Base-by-base conservation (phyloP, 2,329 filamentous ascomycete species). In the Pyrenophora teres region DNA sequence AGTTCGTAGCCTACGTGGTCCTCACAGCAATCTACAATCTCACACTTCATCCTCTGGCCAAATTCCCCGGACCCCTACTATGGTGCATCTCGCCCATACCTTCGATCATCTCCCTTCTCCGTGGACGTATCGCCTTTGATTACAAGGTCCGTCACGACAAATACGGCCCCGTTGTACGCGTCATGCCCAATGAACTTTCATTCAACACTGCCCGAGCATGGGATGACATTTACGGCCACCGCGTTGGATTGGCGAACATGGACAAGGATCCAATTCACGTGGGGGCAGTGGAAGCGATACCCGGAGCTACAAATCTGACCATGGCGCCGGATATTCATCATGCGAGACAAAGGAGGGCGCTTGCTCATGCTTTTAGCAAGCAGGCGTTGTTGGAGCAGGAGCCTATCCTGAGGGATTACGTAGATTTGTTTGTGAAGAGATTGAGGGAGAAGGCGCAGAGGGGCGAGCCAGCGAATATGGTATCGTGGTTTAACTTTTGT, bases 301-400 rank as follows among this genome's bases (percentile, higher is more conserved):
- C 66, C n/a, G 71, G 69, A 1, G 68, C 69, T 1, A 73, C 70
- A 2, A 74, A 71, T 23, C 36, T 75, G 48, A 70, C 71, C 12
- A 71, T 68, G 60, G 68, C 76, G 6, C 67, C 74, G 15, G 72
- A 77, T 44, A 63, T 68, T 15, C 60, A 69, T 48, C 76, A 79
- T 60, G 65, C 70, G 5, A 65, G 76, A 18, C 68, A 71, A 46
- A 64, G 77, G 30, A 66, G 74, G 27, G 63, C 74, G 9, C 65
- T 77, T 3, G 70, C 74, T 4, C 70, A 77, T 58, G 73, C 73
- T 8, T 78, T 78, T 58, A 70, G 65, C 4, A 70, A 75, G 40
- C 71, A 72, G 50, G 74, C 74, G 2, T 44, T 78, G 32, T 56
- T 70, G 19, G 69, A 73, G 43, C 75, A 78, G 47, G 71, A 76